Base-by-base conservation (phyloP, 164 flowering plant species). In the Vitis labrusca region DNA sequence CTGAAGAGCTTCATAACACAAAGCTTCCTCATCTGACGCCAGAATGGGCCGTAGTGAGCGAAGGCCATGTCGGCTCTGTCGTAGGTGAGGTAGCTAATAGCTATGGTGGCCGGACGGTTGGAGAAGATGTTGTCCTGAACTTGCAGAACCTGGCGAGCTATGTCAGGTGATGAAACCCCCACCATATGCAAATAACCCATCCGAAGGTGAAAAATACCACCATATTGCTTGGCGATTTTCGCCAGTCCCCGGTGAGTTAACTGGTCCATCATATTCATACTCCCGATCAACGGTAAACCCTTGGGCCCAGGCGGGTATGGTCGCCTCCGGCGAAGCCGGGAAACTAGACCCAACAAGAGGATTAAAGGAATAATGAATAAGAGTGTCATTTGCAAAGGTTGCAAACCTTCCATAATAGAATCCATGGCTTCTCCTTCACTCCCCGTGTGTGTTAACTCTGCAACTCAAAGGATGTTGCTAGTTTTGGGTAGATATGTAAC, bases 21-120 rank as follows among this genome's bases (percentile, higher is more conserved):
- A 11, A 94, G 63, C 79, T 94, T 94, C 0, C 98, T 77, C 92
- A 91, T 91, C 83, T 94, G 94, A 13, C 97, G 83, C 97, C 97
- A 94, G 69, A 88, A 89, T 3, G 97, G 97, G 10, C 98, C 98
- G 76, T 94, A 94, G 76, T 86, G 75, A 2, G 97, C 92, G 62
- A 91, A 92, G 0, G 95, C 92, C 97, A 94, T 88, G 79, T 94
- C 96, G 0, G 97, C 89, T 0, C 90, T 80, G 71, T 89, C 85
- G 66, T 92, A 94, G 0, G 93, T 89, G 3, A 91, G 76, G 78
- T 89, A 94, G 12, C 77, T 81, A 57, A 89, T 88, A 63, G 95
- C 92, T 3, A 83, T 68, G 2, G 83, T 85, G 16, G 91, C 89
- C 0, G 98, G 97, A 1, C 97, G 82, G 77, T 89, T 89, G 14